Evolutionary conservation across 164 flowering plant genomes (phyloP).

Genomic region (Taxillus chinensis): DNA sequence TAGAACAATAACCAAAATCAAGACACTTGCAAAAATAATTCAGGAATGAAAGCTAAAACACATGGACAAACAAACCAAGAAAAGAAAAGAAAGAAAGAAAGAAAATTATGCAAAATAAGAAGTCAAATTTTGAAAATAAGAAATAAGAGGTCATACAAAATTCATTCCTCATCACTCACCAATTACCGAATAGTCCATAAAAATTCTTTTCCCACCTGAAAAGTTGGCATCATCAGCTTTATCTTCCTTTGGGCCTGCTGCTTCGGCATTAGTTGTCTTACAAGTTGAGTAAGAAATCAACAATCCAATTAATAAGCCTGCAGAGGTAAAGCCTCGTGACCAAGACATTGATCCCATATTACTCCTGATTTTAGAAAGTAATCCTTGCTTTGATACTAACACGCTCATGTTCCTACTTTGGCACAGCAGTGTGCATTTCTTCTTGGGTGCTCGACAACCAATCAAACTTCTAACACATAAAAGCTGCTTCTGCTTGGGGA

Average conservation of each 20-base stretch:
- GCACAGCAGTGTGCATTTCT: slow-evolving; percentile 18
- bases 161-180: slow-evolving; percentile 29
- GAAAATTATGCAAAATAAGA: too few species aligned
- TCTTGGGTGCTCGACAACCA: slow-evolving; percentile 14
- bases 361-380: slow-evolving; percentile 30
- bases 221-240: slow-evolving; percentile 17
- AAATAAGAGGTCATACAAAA: not conserved
- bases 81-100: too few species aligned
- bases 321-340: slow-evolving; percentile 29
- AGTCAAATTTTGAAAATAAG: too few species aligned
- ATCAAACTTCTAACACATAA: slow-evolving; percentile 18
- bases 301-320: slow-evolving; percentile 43
- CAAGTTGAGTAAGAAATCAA: slow-evolving; percentile 45
- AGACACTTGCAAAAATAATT: not conserved
- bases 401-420: slow-evolving; percentile 31
- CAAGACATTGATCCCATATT: slow-evolving; percentile 27
- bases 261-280: slow-evolving; percentile 52
- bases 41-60: too few species aligned
- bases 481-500: slow-evolving; percentile 19
- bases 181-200: slow-evolving; percentile 65
- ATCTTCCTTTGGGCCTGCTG: slow-evolving; percentile 19
- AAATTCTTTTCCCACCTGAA: slow-evolving; percentile 72
- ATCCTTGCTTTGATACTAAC: slow-evolving; percentile 25
- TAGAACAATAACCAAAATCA: slow-evolving; percentile 6
- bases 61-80: too few species aligned